phyloP scores from a whole-genome alignment of 2,329 filamentous ascomycete species.

The Coleophoma cylindrospora region DNA sequence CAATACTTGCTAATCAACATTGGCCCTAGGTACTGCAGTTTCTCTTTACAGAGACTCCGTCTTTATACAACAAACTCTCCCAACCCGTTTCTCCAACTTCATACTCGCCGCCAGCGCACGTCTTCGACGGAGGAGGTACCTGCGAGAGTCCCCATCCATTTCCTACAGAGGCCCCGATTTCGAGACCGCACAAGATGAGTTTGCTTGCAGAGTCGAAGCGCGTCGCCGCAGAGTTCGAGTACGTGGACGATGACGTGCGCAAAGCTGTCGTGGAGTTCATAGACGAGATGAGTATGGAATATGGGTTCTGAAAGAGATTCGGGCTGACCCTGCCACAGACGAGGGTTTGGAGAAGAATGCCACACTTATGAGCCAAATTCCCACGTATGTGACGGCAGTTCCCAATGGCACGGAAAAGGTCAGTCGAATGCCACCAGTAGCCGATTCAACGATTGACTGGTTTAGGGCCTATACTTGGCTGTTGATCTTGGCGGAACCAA shows the following conservation, averaged over 20 bases:
- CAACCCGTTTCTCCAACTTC: conserved; percentile 22
- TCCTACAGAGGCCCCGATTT: conserved; percentile 47
- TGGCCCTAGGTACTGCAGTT: conserved; percentile 43
- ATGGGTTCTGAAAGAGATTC: background rate
- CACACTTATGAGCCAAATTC: conserved; percentile 88
- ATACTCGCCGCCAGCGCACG: conserved; percentile 38
- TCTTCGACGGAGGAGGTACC: conserved; percentile 35
- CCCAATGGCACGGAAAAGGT: conserved; percentile 98
- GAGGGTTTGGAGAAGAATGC: conserved; percentile 77
- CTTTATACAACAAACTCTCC: conserved; percentile 27
- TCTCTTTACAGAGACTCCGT: conserved; percentile 32
- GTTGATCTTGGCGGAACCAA: conserved; percentile 98
- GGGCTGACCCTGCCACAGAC: conserved; percentile 39
- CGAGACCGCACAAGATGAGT: conserved; percentile 53
- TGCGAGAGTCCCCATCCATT: conserved; percentile 53
- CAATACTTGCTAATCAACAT: too few relatives aligned
- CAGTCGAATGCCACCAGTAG: conserved; percentile 13
- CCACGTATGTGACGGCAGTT: conserved; percentile 91
- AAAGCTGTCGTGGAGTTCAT: conserved; percentile 81
- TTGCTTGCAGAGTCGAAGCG: conserved; percentile 68
- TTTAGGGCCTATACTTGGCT: conserved; percentile 80
- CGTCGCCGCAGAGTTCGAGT: conserved; percentile 82
- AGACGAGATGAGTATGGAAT: conserved; percentile 67
- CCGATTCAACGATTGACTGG: conserved; percentile 4
- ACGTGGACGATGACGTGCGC: conserved; percentile 72